Evolutionary conservation across 2,329 filamentous ascomycete genomes (phyloP).

Genomic region (Thelonectria olida): DNA sequence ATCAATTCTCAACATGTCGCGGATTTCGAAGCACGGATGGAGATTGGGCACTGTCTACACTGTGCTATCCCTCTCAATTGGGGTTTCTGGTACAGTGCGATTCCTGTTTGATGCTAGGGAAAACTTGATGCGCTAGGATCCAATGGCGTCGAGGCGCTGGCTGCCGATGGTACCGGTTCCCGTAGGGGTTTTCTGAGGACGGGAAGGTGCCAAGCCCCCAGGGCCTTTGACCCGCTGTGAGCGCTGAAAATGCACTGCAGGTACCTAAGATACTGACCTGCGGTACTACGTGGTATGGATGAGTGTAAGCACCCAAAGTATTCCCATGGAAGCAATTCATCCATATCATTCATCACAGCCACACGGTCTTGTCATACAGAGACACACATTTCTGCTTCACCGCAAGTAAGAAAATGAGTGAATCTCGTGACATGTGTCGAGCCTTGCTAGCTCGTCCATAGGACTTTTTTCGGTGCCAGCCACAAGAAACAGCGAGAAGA

Average conservation of each 20-base stretch:
- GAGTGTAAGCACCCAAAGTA: too few species aligned
- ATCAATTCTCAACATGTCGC: neutral
- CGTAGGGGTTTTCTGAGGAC: neutral
- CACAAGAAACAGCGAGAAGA: neutral
- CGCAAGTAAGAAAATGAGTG: neutral
- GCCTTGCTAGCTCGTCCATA: neutral
- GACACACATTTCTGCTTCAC: neutral
- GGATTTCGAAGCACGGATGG: neutral
- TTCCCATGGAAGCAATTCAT: too few species aligned
- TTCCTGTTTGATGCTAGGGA: neutral
- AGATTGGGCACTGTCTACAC: constrained; percentile 3
- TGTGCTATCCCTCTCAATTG: neutral
- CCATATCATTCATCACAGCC: too few species aligned
- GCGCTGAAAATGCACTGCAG: constrained; percentile 11
- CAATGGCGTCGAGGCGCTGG: neutral
- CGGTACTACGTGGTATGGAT: too few species aligned
- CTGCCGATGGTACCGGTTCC: constrained; percentile 8
- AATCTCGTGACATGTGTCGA: neutral
- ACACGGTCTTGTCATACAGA: too few species aligned
- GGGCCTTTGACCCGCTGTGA: constrained; percentile 5
- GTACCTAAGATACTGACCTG: neutral
- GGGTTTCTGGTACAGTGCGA: neutral
- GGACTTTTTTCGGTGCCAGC: neutral
- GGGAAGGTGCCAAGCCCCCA: neutral
- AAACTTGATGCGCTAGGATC: neutral